Conservation (phyloP, 352 stramenopile species). For the Plasmopara viticola region DNA sequence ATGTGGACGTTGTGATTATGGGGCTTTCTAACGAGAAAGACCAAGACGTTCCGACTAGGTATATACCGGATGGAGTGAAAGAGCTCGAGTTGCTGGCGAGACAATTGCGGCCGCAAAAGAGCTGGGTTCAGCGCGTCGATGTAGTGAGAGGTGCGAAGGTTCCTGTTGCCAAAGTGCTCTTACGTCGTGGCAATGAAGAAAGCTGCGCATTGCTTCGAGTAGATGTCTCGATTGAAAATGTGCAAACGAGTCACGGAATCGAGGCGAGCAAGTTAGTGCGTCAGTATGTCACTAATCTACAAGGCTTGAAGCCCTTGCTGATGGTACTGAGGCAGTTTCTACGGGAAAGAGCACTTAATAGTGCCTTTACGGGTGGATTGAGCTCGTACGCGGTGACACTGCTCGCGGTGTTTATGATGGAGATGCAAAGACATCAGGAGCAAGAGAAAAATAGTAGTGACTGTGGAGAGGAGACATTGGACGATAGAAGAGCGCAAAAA, state of each 20-base stretch:
- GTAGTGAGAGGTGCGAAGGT: conserved; percentile 81
- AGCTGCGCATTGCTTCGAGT: conserved; percentile 40
- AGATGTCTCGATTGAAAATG: conserved; percentile 87
- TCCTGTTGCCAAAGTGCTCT: conserved; percentile 76
- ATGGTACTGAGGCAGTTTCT: conserved; percentile 86
- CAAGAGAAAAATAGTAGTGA: conserved; percentile 4
- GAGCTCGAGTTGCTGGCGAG: conserved; percentile 55
- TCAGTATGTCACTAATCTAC: conserved; percentile 58
- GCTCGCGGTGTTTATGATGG: conserved; percentile 77
- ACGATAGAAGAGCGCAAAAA: conserved; percentile 22
- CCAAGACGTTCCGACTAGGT: conserved; percentile 36
- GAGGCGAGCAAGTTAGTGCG: conserved; percentile 79
- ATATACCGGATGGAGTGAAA: conserved; percentile 37
- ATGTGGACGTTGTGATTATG: conserved; percentile 87
- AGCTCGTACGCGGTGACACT: conserved; percentile 86
- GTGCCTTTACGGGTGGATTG: conserved; percentile 84
- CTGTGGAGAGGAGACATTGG: conserved; percentile 1
- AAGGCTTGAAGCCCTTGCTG: conserved; percentile 68
- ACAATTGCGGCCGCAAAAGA: conserved; percentile 38
- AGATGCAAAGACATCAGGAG: conserved; percentile 52
- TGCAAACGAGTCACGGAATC: conserved; percentile 73
- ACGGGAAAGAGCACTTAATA: conserved; percentile 83
- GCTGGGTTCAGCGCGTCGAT: conserved; percentile 75
- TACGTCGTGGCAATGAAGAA: conserved; percentile 36
- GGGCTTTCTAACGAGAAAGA: conserved; percentile 37